Base-by-base conservation (phyloP, 108 stramenopile species). In the Stephanodiscus triporus region DNA sequence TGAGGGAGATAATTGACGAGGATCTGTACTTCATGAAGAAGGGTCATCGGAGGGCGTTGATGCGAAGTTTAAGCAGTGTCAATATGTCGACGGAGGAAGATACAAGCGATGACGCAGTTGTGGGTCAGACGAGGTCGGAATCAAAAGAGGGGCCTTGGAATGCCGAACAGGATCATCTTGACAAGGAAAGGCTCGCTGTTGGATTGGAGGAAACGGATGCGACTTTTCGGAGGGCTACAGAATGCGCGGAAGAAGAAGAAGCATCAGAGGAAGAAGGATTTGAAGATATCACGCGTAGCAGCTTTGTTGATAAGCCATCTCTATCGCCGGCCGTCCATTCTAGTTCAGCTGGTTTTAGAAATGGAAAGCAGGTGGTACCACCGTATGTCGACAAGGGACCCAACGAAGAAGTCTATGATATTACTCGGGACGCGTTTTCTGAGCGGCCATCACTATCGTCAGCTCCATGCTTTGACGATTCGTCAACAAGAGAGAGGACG, bases 11-110 rank as follows among this genome's bases (percentile, higher is more conserved):
- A 16, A 36, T 51, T 23, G 53, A 40, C 34, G 63, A 73, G 17
- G 63, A 73, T 64, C 40, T 73, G 38, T 36, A 42, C 17, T 73
- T 73, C 42, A 73, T 73, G 63, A 73, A 63, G 30, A 42, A 62
- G 5, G 72, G 49, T 16, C 72, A 73, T 53, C 34, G 51, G 23
- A 45, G 63, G 49, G 72, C 37, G 9, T 54, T 73, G 27, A n/a
- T 51, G 32, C 49, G 38, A 29, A 32, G 49, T 34, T 0, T 50
- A 19, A 40, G 29, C 56, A 27, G 6, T 34, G 59, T 14, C 56
- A 16, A 40, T 13, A 22, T 59, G 58, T 37, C 58, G 24, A 37
- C 19, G 58, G 19, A 59, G n/a, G 58, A 16, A 34, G 58, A 59
- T 37, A 23, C 4, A 17, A 16, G 16, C n/a, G 58, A 37, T 20